These are phyloP conservation scores for Gilbertella persicaria DNA, from an alignment of 371 early-diverging fungal genomes.

Conservation along the genomic window DNA sequence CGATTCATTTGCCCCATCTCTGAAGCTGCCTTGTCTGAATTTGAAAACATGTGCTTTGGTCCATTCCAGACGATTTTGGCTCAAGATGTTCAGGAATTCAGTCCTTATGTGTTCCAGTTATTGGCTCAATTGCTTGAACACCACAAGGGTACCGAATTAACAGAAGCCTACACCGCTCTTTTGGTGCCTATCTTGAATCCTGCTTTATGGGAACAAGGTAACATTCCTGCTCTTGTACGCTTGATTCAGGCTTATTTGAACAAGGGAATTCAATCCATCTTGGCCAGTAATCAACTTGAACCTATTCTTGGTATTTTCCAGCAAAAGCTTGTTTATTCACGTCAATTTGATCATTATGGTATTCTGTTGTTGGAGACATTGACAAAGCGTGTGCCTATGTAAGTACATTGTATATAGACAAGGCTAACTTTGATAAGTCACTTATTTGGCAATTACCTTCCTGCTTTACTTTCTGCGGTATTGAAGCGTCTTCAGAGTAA, in stretches of 20 bases:
- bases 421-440: constrained; percentile 31
- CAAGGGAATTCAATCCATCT: constrained; percentile 67
- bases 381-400: constrained; percentile 70
- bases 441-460: constrained; percentile 67
- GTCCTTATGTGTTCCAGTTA: constrained; percentile 96
- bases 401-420: constrained; percentile 27
- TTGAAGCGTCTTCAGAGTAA: constrained; percentile 80
- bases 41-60: constrained; percentile 73
- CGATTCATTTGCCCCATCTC: constrained; percentile 69
- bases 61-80: constrained; percentile 93
- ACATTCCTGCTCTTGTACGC: constrained; percentile 91
- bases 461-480: constrained; percentile 75
- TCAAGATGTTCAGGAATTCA: constrained; percentile 89
- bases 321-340: constrained; percentile 88
- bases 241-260: constrained; percentile 84
- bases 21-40: constrained; percentile 67
- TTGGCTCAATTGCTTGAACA: constrained; percentile 82
- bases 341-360: constrained; percentile 83
- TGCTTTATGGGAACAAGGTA: constrained; percentile 88
- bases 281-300: constrained; percentile 67
- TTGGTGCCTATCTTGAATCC: constrained; percentile 84
- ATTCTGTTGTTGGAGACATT: constrained; percentile 80
- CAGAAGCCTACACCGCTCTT: constrained; percentile 71
- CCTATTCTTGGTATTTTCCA: constrained; percentile 91
- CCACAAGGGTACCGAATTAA: constrained; percentile 69